Evolutionary conservation across 352 stramenopile species (phyloP), one percentile per base, ranked within the genome.

Genomic region (Phytophthora hybrid): DNA sequence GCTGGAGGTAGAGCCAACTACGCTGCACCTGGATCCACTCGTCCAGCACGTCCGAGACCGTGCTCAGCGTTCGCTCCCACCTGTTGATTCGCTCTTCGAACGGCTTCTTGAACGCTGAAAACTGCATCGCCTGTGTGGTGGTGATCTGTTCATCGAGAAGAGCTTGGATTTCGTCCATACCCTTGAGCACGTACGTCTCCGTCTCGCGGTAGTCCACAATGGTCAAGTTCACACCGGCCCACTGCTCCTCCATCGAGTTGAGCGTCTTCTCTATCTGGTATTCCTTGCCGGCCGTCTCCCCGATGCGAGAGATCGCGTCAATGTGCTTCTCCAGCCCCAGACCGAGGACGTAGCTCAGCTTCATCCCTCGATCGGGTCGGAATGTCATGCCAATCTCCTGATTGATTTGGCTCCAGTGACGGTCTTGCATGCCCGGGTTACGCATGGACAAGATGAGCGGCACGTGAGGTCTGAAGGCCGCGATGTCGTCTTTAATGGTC

Each of bases 111-210:
- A 98, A 99, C 0, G 93, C 85, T 1, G 92, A 98, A 66, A 99
- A 99, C 72, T 97, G 93, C 96, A 99, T 98, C 23, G 94, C 93
- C 65, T 98, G 94, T 0, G 94, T 98, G 44, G 94, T 98, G 1
- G 95, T 99, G 73, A 99, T 97, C 69, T 99, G 96, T 69, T 99
- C 96, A 51, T 99, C 96, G 1, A 99, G 78, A 6, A 98, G 79
- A 1, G 86, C 83, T 80, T 98, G 95, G 49, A 98, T 93, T 65
- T 98, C 96, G 67, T 99, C 96, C 5, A 97, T 91, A 18, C 92
- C 93, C 54, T 97, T 98, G n/a, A 99, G 68, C 11, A 99, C 96
- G 49, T 84, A 98, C 55, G 96, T 99, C 34, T 96, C 93, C 8
- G 96, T 98, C 57, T 98, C 95, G 5, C 88, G 80, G 69, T 98